Base-by-base conservation (phyloP, 179 eudicot species). In the Pouteria campechiana region DNA sequence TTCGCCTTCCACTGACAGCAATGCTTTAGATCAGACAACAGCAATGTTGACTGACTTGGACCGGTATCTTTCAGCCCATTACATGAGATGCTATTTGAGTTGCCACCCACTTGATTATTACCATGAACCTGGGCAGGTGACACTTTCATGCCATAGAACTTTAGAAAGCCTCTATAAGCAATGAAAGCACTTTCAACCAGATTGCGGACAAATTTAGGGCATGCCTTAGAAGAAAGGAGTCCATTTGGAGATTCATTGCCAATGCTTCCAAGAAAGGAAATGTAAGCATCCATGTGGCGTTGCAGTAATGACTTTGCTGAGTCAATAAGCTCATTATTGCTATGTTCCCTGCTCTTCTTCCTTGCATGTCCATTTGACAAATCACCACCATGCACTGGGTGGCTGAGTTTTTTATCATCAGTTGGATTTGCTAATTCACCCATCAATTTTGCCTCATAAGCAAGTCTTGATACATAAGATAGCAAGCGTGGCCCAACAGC, bases 381-480 rank as follows among this genome's bases (percentile, higher is more conserved):
- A n/a, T n/a, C n/a, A n/a, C n/a, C n/a, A n/a, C n/a, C n/a, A n/a
- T n/a, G n/a, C n/a, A n/a, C n/a, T n/a, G n/a, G n/a, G n/a, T n/a
- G n/a, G n/a, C n/a, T n/a, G n/a, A n/a, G n/a, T n/a, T 14, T 18
- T 24, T 53, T 34, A 22, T 54, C 46, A 25, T 19, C 35, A 5
- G 21, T 40, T 31, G 20, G 32, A 25, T 25, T 34, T 32, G 32
- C 57, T 13, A 28, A 44, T 31, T 38, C 30, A 28, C 65, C 54
- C 32, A 42, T 57, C 28, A 32, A 47, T 5, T 51, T 48, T 17
- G 60, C 70, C 43, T 63, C 74, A 35, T 45, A 54, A 7, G 66
- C 63, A 50, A 69, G 66, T 55, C 70, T 54, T 39, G 46, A 20
- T 40, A 59, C 66, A 46, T 69, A 69, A 21, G 66, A 69, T 36